Evolutionary conservation across 176 grass and related monocot genomes (phyloP).

Genomic region (Triticum urartu): DNA sequence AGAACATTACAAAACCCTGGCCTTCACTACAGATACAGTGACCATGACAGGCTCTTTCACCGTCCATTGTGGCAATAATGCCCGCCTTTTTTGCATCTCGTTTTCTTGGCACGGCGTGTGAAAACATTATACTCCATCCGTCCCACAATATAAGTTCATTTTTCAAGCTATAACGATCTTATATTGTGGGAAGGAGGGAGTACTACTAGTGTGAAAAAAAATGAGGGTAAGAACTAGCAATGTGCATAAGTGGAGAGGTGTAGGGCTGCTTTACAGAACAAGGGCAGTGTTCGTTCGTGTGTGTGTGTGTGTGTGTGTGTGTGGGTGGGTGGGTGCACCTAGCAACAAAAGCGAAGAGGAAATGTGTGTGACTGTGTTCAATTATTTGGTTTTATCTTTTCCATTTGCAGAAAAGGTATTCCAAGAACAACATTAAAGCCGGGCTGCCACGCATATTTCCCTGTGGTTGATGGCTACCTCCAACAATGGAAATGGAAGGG

Average conservation of each 20-base stretch:
- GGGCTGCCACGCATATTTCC: conserved; percentile 40
- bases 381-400: conserved; percentile 57
- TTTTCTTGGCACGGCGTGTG: neutral
- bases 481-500: conserved; percentile 41
- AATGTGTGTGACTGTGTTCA: conserved; percentile 9
- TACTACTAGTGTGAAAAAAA: neutral
- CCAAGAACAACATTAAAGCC: conserved; percentile 47
- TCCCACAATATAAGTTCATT: too few species aligned
- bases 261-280: conserved; percentile 38
- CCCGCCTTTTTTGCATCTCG: conserved; percentile 8
- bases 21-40: neutral
- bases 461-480: conserved; percentile 41
- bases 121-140: neutral
- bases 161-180: too few species aligned
- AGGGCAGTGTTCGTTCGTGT: neutral
- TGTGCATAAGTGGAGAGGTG: neutral
- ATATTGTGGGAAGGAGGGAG: too few species aligned
- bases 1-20: conserved; percentile 27
- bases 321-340: conserved; percentile 24
- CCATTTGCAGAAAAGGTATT: conserved; percentile 45
- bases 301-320: neutral
- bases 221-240: conserved; percentile 14
- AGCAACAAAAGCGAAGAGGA: conserved; percentile 26
- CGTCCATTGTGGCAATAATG: conserved; percentile 21
- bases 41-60: conserved; percentile 36